These are phyloP conservation scores for Umbelopsis sp. DNA, from an alignment of 192 early-diverging fungal species.

Conservation along the genomic window DNA sequence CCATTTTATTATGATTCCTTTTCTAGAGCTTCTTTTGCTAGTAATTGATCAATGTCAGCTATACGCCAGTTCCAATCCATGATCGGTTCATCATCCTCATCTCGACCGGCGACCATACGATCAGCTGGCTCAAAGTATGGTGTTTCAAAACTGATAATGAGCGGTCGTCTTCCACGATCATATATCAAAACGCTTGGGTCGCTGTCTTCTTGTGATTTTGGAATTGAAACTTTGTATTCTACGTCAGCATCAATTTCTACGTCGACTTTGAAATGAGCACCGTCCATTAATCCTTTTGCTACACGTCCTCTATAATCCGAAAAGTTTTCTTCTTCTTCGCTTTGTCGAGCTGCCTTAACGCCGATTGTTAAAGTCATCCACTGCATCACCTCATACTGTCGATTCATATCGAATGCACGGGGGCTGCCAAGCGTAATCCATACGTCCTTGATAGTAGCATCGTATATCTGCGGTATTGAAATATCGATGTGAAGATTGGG, in stretches of 20 bases:
- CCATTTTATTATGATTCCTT: not conserved
- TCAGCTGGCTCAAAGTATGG: constrained; percentile 56
- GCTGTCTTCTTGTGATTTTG: not conserved
- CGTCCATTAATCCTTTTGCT: constrained; percentile 47
- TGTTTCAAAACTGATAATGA: constrained; percentile 50
- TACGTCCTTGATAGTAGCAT: constrained; percentile 47
- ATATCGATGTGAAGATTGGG: constrained; percentile 29
- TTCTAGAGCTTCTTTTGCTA: constrained; percentile 47
- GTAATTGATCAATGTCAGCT: constrained; percentile 51
- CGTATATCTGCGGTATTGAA: constrained; percentile 46
- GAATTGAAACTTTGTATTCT: constrained; percentile 21
- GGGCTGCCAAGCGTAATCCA: constrained; percentile 47
- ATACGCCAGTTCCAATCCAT: constrained; percentile 54
- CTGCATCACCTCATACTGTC: constrained; percentile 34
- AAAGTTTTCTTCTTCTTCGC: constrained; percentile 21
- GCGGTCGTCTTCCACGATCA: constrained; percentile 45
- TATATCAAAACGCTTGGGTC: constrained; percentile 34
- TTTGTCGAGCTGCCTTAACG: not conserved
- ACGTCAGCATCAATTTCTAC: constrained; percentile 49
- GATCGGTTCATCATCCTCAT: constrained; percentile 31
- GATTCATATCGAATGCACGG: constrained; percentile 23
- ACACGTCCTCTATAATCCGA: constrained; percentile 41
- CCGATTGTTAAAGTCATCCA: constrained; percentile 45
- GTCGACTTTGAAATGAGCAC: constrained; percentile 50
- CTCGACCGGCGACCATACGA: constrained; percentile 46